These are phyloP conservation scores for Saccharomyces pastorianus DNA, from an alignment of 1,139 yeast species.

Conservation along the genomic window DNA sequence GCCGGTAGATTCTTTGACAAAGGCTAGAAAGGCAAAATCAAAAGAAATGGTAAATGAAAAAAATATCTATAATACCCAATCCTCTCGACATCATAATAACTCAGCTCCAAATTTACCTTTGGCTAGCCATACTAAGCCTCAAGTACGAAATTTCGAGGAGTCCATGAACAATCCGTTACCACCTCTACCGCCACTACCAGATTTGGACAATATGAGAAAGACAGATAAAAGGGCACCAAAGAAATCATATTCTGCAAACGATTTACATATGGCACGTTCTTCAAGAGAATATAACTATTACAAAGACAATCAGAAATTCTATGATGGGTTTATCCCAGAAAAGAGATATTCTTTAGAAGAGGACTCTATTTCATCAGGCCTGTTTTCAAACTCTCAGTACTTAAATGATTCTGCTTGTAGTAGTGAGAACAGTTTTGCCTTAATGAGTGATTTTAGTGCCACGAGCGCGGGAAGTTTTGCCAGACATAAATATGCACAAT, in stretches of 20 bases:
- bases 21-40: neutral
- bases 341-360: constrained; percentile 11
- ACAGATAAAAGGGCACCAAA: constrained; percentile 9
- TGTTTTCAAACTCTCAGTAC: constrained; percentile 27
- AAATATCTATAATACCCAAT: constrained; percentile 1
- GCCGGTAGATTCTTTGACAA: neutral
- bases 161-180: constrained; percentile 12
- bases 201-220: constrained; percentile 1
- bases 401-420: constrained; percentile 26
- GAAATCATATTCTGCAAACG: constrained; percentile 27
- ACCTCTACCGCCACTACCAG: constrained; percentile 26
- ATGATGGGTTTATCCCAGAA: constrained; percentile 16
- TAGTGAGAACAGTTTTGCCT: constrained; percentile 34
- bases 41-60: constrained; percentile 6
- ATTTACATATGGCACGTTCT: constrained; percentile 8
- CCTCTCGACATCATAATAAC: constrained; percentile 3
- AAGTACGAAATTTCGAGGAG: neutral
- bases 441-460: constrained; percentile 64
- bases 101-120: constrained; percentile 4
- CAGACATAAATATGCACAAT: constrained; percentile 55
- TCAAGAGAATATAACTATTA: constrained; percentile 10
- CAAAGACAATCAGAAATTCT: constrained; percentile 14
- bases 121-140: neutral
- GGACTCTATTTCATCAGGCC: constrained; percentile 11
- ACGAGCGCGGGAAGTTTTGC: constrained; percentile 83